phyloP scores from a whole-genome alignment of 148 eudicot genomes.

The Nyssa sinensis region DNA sequence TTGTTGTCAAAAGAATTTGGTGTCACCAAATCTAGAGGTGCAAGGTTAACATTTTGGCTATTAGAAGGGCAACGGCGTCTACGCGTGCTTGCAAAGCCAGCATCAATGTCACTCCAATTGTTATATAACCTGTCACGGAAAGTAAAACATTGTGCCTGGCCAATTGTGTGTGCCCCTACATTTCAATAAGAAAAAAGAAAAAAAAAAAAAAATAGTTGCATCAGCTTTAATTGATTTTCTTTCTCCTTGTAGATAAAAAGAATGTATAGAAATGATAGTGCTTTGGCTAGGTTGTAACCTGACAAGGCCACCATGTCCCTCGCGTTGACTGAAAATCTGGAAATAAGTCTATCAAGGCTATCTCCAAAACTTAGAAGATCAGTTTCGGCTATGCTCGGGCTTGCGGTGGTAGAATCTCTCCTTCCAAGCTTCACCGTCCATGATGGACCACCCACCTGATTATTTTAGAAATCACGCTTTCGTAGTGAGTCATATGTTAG shows the following conservation, averaged over 20 bases:
- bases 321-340: constrained; percentile 16
- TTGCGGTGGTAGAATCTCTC: constrained; percentile 45
- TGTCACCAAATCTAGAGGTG: too few species aligned
- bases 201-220: too few species aligned
- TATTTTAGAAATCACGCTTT: too few species aligned
- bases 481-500: too few species aligned
- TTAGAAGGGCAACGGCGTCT: constrained; percentile 21
- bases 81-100: constrained; percentile 19
- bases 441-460: constrained; percentile 41
- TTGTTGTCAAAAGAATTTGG: too few species aligned
- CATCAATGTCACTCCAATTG: constrained; percentile 30
- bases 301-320: constrained; percentile 44
- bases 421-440: constrained; percentile 46
- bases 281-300: constrained; percentile 22
- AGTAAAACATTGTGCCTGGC: constrained; percentile 33
- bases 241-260: too few species aligned
- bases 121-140: constrained; percentile 30
- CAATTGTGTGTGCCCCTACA: constrained; percentile 40
- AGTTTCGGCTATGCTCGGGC: constrained; percentile 17
- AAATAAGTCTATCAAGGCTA: constrained; percentile 21
- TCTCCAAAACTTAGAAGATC: constrained; percentile 25
- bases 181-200: too few species aligned
- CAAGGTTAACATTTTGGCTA: constrained; percentile 18
- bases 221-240: too few species aligned
- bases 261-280: too few species aligned